Conservation (phyloP, 2,329 filamentous ascomycete species). For the Rhinocladiella mackenziei region DNA sequence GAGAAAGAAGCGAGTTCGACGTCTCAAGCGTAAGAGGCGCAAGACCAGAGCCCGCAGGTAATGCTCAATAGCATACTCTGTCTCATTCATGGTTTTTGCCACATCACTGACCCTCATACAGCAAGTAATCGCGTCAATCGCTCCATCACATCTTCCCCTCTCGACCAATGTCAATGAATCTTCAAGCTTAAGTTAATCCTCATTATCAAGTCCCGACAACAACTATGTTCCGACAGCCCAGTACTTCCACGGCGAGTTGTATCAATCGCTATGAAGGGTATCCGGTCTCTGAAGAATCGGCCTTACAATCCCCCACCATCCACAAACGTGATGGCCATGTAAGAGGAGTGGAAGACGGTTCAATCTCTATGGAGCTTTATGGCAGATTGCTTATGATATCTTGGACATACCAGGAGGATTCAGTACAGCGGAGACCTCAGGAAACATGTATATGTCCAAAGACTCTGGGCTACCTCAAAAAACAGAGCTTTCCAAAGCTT, state of each 20-base stretch:
- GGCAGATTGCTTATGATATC: conserved; percentile 28
- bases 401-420: conserved; percentile 14
- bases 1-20: conserved; percentile 99
- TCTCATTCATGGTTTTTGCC: too few species aligned
- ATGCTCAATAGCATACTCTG: too few species aligned
- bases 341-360: conserved; percentile 30
- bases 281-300: conserved; percentile 21
- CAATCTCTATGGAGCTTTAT: conserved; percentile 28
- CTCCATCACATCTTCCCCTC: conserved; percentile 50
- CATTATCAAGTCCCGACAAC: conserved; percentile 12
- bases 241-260: conserved; percentile 18
- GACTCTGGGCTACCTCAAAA: conserved; percentile 19
- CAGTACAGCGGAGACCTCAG: conserved; percentile 11
- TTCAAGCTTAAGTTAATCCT: conserved; percentile 17
- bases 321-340: conserved; percentile 14
- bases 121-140: conserved; percentile 65
- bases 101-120: conserved; percentile 39
- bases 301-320: conserved; percentile 19
- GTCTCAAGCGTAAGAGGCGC: conserved; percentile 99
- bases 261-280: conserved; percentile 18
- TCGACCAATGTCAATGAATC: conserved; percentile 31
- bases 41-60: conserved; percentile 98
- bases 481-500: conserved; percentile 17
- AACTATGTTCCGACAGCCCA: conserved; percentile 11
- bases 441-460: conserved; percentile 12